Conservation (phyloP, 768 basidiomycete species). For the Rossbeevera mucosa region DNA sequence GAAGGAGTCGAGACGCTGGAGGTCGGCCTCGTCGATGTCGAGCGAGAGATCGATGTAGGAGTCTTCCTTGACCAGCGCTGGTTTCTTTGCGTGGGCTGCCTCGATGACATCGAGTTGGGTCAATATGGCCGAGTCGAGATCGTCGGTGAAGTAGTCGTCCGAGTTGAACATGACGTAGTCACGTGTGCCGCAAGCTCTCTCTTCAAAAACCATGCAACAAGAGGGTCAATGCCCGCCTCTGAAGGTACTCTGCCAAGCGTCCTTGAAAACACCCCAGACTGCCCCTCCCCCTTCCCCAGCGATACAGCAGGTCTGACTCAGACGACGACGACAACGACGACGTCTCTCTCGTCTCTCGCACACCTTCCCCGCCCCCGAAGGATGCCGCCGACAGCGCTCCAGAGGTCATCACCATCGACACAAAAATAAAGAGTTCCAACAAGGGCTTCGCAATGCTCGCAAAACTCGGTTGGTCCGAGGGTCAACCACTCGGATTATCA, state of each 20-base stretch:
- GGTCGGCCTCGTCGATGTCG: conserved; percentile 52
- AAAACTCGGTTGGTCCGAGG: conserved; percentile 81
- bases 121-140: conserved; percentile 55
- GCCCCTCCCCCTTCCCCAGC: conserved; percentile 56
- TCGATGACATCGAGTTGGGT: conserved; percentile 68
- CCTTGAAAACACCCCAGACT: conserved; percentile 47
- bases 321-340: conserved; percentile 60
- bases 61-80: conserved; percentile 34
- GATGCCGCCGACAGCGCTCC: conserved; percentile 52
- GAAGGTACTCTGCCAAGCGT: conserved; percentile 67
- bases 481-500: conserved; percentile 74
- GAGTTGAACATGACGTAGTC: conserved; percentile 55
- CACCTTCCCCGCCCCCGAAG: conserved; percentile 59
- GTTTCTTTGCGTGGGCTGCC: conserved; percentile 46
- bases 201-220: too few relatives aligned
- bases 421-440: conserved; percentile 72
- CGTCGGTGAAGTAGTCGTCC: conserved; percentile 70
- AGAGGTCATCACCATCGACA: conserved; percentile 77
- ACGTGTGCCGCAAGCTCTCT: too few relatives aligned
- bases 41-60: conserved; percentile 50
- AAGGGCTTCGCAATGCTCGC: conserved; percentile 77
- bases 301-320: conserved; percentile 46
- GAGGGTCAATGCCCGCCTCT: conserved; percentile 28
- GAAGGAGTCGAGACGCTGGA: conserved; percentile 50
- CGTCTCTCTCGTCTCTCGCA: conserved; percentile 67